Evolutionary conservation across 1,139 yeast genomes (phyloP), one percentile per base, ranked within the genome.

Genomic region (Hemisphaericaspora xylanilytica): DNA sequence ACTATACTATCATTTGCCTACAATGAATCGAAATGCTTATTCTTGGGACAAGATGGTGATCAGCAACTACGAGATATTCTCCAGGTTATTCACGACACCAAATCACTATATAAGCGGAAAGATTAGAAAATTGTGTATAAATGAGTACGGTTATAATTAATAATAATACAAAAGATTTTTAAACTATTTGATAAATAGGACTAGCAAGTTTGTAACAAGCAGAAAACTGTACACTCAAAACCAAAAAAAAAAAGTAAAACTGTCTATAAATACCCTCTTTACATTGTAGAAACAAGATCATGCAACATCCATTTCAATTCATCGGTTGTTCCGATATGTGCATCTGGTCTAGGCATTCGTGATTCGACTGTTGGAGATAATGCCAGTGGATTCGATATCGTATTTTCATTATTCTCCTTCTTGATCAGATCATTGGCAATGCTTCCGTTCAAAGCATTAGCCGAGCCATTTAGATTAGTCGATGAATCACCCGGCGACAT

Each of bases 261-360:
- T 8, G 32, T 35, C 32, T 36, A 29, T 27, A 35, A 36, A 36
- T 15, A 33, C 13, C 14, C 18, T 30, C 3, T 15, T 55, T 53
- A 66, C 62, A 65, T 63, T 5, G 69, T 60, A 13, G 70, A 55
- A 10, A 67, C 56, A 44, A 71, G 60, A 45, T 83, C 90, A 59
- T 80, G 82, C 32, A 85, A 69, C 38, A 84, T 67, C 85, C 88
- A 80, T 49, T 80, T 78, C 46, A 85, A 63, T 54, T 85, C 94
- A 46, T 82, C 85, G 18, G 78, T 72, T 0, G 82, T 70, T 5
- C 90, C 90, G 28, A 78, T 63, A 52, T 75, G 78, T 7, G 63
- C 44, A 33, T 44, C 52, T 1, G 43, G 43, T 38, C 50, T 39
- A 21, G 46, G 49, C 11, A 44, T 2, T 38, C 24, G 27, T 38